Evolutionary conservation across 345 rosid genomes (phyloP).

Genomic region (Salix exigua): DNA sequence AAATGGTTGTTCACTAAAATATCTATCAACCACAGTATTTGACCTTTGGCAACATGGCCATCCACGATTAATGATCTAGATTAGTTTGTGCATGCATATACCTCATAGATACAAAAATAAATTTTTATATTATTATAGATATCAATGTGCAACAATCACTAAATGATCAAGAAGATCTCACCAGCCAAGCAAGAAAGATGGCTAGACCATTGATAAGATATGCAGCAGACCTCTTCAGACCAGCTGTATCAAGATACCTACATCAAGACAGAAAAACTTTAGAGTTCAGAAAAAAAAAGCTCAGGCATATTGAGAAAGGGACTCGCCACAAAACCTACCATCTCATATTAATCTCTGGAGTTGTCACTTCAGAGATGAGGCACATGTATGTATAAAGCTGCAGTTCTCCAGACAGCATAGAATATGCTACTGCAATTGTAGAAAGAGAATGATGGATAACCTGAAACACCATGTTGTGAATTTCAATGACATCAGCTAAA

Average conservation of each 20-base stretch:
- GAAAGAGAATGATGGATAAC: slow-evolving; percentile 32
- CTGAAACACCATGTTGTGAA: slow-evolving; percentile 16
- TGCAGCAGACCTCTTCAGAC: slow-evolving; percentile 25
- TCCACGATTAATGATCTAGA: neutral
- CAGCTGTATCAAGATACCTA: slow-evolving; percentile 34
- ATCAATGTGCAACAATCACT: neutral
- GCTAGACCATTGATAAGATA: slow-evolving; percentile 29
- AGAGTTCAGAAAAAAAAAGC: neutral
- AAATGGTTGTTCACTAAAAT: neutral
- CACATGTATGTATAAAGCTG: slow-evolving; percentile 35
- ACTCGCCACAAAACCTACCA: slow-evolving; percentile 14
- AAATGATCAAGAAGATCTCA: slow-evolving; percentile 14
- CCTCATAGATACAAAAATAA: neutral
- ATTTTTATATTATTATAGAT: neutral
- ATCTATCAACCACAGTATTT: neutral
- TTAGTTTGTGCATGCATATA: neutral
- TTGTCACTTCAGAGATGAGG: slow-evolving; percentile 32
- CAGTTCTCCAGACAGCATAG: slow-evolving; percentile 32
- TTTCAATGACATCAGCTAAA: neutral
- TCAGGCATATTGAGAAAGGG: neutral
- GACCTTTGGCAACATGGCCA: neutral
- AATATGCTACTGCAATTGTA: slow-evolving; percentile 29
- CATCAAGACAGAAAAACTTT: neutral
- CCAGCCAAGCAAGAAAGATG: slow-evolving; percentile 31
- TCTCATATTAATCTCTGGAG: slow-evolving; percentile 32